Base-by-base conservation (phyloP, 2,329 filamentous ascomycete genomes). In the Grosmannia serpens region DNA sequence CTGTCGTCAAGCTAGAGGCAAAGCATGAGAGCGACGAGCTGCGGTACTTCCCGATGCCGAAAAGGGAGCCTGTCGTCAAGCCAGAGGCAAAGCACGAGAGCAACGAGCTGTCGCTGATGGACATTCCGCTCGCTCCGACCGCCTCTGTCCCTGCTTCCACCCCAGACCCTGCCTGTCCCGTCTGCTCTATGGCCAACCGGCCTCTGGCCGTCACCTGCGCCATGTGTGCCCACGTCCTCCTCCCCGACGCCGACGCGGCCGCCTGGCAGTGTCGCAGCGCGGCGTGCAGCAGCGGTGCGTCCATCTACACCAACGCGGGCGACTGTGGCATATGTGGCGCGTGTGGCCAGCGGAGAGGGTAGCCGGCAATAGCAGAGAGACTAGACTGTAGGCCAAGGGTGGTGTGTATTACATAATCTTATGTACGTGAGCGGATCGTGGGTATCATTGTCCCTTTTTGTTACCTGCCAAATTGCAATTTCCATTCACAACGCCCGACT, bases 241-340 rank as follows among this genome's bases (percentile, higher is more conserved):
- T 81, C 51, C 71, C 76, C 0, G 66, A 71, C 0, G 77, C 77
- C 55, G 75, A 85, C 51, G 71, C 77, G 0, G 71, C 75, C 22
- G 71, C 79, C n/a, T 92, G 89, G 88, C 71, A 71, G 53, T 92
- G 88, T 67, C 69, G 67, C 50, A 81, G 77, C 62, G 66, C 69
- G 4, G 63, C 71, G 2, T 92, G 88, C 67, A 71, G 70, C 15
- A 80, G 76, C 52, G 70, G 41, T 38, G 35, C 71, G 60, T 75
- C 71, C 20, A 81, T 76, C 24, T 92, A 89, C 67, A 66, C 85
- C 56, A 92, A 91, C 66, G 77, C 85, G 13, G 82, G 79, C 1
- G 87, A 91, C 68, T 83, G 77, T 62, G 85, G 84, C 8, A 68
- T 84, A 0, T 92, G 88, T 68, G 87, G 87, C 4, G 70, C 88